Conservation (phyloP, 202 grass and related monocot genomes). For the Digitaria exilis region DNA sequence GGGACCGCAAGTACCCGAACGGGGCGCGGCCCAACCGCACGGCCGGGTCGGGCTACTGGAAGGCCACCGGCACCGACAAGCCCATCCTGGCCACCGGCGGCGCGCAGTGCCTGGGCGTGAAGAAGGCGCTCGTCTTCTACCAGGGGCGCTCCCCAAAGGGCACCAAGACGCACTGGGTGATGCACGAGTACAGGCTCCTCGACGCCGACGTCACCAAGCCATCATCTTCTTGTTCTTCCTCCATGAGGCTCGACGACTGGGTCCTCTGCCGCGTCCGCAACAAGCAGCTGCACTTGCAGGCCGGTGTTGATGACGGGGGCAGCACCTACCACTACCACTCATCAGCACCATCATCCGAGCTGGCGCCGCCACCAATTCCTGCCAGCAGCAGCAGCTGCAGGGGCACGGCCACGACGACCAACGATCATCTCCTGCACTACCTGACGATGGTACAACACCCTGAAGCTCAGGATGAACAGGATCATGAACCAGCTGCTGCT, state of each 20-base stretch:
- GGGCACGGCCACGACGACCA: no score
- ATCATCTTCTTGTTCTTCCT: no score
- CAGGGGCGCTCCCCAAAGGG: constrained; percentile 81
- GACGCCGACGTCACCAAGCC: no score
- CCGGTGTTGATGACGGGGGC: no score
- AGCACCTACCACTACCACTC: no score
- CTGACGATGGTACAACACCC: no score
- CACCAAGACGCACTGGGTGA: constrained; percentile 89
- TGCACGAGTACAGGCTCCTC: constrained; percentile 86
- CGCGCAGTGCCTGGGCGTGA: constrained; percentile 59
- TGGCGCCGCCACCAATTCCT: no score
- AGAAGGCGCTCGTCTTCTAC: constrained; percentile 99
- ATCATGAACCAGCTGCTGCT: no score
- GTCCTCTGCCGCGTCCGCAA: constrained; percentile 51
- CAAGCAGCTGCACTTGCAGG: background rate
- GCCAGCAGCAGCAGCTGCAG: no score
- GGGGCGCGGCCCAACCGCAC: constrained; percentile 61
- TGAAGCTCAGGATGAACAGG: no score
- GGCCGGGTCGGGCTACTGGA: constrained; percentile 75
- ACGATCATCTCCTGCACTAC: no score
- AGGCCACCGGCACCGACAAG: constrained; percentile 92
- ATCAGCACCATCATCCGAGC: no score
- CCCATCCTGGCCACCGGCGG: constrained; percentile 58
- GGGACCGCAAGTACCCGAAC: constrained; percentile 78
- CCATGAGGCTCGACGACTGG: constrained; percentile 67